Evolutionary conservation across 1,139 yeast species (phyloP).

Genomic region (Candida freyschussii): DNA sequence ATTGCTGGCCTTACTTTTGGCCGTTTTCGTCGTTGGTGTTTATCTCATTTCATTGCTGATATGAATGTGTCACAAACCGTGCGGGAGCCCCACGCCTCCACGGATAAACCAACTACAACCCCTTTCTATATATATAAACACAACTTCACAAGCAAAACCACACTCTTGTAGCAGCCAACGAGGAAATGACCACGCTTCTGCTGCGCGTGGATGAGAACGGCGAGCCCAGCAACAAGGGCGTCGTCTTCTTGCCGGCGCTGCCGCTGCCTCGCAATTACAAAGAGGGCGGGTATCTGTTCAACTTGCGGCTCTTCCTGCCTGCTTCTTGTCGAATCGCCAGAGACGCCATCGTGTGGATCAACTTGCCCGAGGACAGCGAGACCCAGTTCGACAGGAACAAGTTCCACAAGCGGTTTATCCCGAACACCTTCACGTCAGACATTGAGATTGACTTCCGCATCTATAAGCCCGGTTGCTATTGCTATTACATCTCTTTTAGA

Average conservation of each 20-base stretch:
- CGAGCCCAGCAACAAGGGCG: slow-evolving; percentile 43
- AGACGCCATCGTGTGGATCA: slow-evolving; percentile 68
- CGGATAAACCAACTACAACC: too few species aligned
- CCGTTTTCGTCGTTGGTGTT: slow-evolving; percentile 27
- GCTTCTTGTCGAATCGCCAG: slow-evolving; percentile 73
- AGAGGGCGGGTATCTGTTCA: slow-evolving; percentile 45
- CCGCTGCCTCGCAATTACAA: slow-evolving; percentile 39
- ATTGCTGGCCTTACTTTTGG: slow-evolving; percentile 27
- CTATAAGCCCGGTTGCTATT: slow-evolving; percentile 73
- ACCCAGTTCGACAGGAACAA: slow-evolving; percentile 50
- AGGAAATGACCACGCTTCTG: slow-evolving; percentile 24
- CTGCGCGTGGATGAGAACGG: slow-evolving; percentile 21
- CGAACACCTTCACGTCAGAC: slow-evolving; percentile 54
- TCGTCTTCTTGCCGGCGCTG: slow-evolving; percentile 56
- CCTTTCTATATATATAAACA: too few species aligned
- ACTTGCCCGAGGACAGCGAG: slow-evolving; percentile 50
- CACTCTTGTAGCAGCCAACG: too few species aligned
- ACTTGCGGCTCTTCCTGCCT: slow-evolving; percentile 57
- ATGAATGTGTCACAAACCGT: too few species aligned
- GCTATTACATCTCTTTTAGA: slow-evolving; percentile 55
- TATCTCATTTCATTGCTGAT: slow-evolving; percentile 27
- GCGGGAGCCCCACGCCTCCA: too few species aligned
- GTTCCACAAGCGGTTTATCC: slow-evolving; percentile 46
- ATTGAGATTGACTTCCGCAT: slow-evolving; percentile 56
- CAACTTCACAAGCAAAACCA: too few species aligned